Percentiles rank a stretch among this genome's conserved stretches.
Conservation (phyloP, 768 basidiomycete genomes). For the Boletus bicolor region DNA sequence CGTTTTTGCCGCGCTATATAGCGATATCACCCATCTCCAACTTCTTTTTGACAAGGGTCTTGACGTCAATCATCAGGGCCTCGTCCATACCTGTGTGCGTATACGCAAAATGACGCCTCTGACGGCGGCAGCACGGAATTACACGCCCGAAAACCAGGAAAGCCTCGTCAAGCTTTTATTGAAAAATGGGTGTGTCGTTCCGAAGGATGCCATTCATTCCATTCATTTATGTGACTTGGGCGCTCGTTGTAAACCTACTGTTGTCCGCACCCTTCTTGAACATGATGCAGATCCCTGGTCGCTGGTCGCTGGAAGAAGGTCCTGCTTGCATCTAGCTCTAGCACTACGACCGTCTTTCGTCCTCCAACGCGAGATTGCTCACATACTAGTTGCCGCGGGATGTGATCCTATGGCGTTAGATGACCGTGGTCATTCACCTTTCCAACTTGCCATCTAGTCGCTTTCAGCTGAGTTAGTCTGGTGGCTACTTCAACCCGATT, state of each 20-base stretch:
- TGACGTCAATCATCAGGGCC: neutral
- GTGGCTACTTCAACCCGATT: neutral
- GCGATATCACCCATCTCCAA: neutral
- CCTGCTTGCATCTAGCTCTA: neutral
- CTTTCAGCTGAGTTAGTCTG: neutral
- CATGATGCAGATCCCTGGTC: neutral
- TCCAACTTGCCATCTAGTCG: neutral
- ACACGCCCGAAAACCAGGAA: neutral
- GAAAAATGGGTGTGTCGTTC: neutral
- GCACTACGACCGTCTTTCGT: neutral
- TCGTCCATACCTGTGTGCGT: too few species aligned
- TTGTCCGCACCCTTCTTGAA: neutral
- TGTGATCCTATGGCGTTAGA: neutral
- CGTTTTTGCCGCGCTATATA: neutral
- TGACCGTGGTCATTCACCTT: neutral
- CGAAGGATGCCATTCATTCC: neutral
- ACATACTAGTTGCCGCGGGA: neutral
- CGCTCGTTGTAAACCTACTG: neutral
- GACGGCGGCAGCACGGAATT: neutral
- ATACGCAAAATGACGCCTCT: neutral
- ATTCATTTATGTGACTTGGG: too few species aligned
- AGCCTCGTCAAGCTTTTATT: neutral
- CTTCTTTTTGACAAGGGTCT: neutral
- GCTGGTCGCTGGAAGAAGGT: neutral
- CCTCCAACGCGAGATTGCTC: neutral